phyloP scores from a whole-genome alignment of 1,284 basidiomycete species.

The Malassezia globosa region DNA sequence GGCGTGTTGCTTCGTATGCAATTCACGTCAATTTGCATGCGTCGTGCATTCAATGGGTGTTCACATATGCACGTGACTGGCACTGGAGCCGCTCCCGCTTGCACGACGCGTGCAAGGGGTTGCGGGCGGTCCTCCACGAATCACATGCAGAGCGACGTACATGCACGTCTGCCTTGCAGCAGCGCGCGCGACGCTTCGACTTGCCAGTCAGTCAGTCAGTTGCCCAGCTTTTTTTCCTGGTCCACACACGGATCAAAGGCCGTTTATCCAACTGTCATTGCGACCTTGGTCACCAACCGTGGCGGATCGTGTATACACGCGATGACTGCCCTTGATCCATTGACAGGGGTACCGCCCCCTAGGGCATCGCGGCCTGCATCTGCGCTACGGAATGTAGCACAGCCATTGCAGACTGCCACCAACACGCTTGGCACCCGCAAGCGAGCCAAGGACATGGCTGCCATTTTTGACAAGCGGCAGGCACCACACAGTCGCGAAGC shows the following conservation, averaged over 20 bases:
- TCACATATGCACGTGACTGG: neutral
- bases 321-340: conserved; percentile 1
- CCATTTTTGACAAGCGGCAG: conserved; percentile 8
- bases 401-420: conserved; percentile 14
- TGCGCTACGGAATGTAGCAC: conserved; percentile 13
- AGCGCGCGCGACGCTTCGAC: conserved; percentile 3
- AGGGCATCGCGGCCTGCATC: conserved; percentile 13
- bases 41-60: neutral
- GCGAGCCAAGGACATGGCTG: conserved; percentile 2
- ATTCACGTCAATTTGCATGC: too few species aligned
- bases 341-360: conserved; percentile 2
- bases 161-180: conserved; percentile 6
- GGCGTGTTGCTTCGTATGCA: too few species aligned
- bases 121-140: neutral
- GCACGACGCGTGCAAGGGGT: conserved; percentile 9
- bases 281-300: neutral
- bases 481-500: neutral
- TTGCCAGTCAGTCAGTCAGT: neutral
- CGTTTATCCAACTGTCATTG: too few species aligned
- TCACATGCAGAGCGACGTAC: conserved; percentile 1
- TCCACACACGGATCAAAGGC: too few species aligned
- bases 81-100: neutral
- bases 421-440: conserved; percentile 15
- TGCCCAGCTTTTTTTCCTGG: too few species aligned
- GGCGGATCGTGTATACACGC: neutral